These are phyloP conservation scores for Epichloe sibirici DNA, from an alignment of 2,329 filamentous ascomycete genomes.

Conservation along the genomic window DNA sequence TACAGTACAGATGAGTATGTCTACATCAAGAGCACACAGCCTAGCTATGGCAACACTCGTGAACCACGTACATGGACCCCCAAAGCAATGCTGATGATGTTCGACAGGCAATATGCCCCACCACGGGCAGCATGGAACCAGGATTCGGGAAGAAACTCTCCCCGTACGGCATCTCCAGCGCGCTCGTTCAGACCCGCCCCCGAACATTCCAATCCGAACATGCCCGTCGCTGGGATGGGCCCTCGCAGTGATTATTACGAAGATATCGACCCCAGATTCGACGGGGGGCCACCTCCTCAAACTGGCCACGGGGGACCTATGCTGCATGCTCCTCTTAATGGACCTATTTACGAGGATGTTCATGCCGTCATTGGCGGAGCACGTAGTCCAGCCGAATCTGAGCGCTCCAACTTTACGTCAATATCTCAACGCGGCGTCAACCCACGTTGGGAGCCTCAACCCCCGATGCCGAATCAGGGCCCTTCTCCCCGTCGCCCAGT, in stretches of 20 bases:
- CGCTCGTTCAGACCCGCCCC: slow-evolving; percentile 20
- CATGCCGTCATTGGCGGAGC: slow-evolving; percentile 37
- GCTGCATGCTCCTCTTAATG: slow-evolving; percentile 17
- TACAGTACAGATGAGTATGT: slow-evolving; percentile 62
- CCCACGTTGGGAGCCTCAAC: slow-evolving; percentile 64
- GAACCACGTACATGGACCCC: neutral
- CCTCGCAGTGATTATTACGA: slow-evolving; percentile 61
- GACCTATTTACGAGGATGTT: slow-evolving; percentile 48
- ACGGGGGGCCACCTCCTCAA: neutral
- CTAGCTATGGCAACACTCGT: too few relatives aligned
- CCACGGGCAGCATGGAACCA: slow-evolving; percentile 45
- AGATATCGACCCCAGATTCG: slow-evolving; percentile 80
- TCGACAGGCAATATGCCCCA: slow-evolving; percentile 38
- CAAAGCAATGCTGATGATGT: neutral
- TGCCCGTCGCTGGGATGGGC: slow-evolving; percentile 20
- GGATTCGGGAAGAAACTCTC: slow-evolving; percentile 30
- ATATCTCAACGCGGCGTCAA: slow-evolving; percentile 83
- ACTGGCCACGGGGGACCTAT: slow-evolving; percentile 29
- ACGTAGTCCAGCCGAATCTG: slow-evolving; percentile 64
- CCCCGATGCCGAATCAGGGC: slow-evolving; percentile 29
- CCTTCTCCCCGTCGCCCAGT: slow-evolving; percentile 31
- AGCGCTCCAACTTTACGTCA: slow-evolving; percentile 78
- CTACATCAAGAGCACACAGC: neutral
- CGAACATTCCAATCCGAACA: slow-evolving; percentile 25
- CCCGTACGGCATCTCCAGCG: slow-evolving; percentile 33